Conservation (phyloP, 2,329 filamentous ascomycete genomes). For the Incumbomyces delicatus region DNA sequence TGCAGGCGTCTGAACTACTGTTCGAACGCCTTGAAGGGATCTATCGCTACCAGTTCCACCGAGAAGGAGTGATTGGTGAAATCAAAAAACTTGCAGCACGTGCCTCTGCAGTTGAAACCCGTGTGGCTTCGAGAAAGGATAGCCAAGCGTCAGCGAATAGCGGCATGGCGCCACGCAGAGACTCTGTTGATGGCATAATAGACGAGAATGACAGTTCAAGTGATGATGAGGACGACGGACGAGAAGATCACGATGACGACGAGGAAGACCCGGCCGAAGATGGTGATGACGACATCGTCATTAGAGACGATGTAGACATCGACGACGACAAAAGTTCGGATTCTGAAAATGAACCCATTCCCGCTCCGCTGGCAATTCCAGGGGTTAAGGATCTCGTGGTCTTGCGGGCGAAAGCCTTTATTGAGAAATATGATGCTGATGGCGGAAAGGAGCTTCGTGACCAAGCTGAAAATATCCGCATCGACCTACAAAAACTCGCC, state of each 20-base stretch:
- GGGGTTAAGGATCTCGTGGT: slow-evolving; percentile 63
- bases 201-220: slow-evolving; percentile 46
- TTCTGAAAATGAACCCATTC: slow-evolving; percentile 32
- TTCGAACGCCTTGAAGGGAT: slow-evolving; percentile 74
- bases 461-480: slow-evolving; percentile 67
- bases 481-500: slow-evolving; percentile 61
- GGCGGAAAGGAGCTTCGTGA: slow-evolving; percentile 64
- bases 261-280: slow-evolving; percentile 34
- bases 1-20: slow-evolving; percentile 83
- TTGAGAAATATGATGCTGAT: slow-evolving; percentile 72
- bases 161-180: slow-evolving; percentile 4
- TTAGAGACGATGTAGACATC: slow-evolving; percentile 43
- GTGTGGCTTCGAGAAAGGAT: slow-evolving; percentile 2
- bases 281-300: slow-evolving; percentile 44
- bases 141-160: slow-evolving; percentile 5
- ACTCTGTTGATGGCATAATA: slow-evolving; percentile 42
- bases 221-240: slow-evolving; percentile 37
- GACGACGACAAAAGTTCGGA: slow-evolving; percentile 62
- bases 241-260: slow-evolving; percentile 34
- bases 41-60: slow-evolving; percentile 93
- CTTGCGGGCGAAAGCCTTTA: slow-evolving; percentile 67
- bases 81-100: slow-evolving; percentile 66
- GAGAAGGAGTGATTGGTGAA: slow-evolving; percentile 89
- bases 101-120: slow-evolving; percentile 17
- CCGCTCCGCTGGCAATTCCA: slow-evolving; percentile 32